These are phyloP conservation scores for Rubroboletus pulcherrimus DNA, from an alignment of 768 basidiomycete species.

Conservation along the genomic window DNA sequence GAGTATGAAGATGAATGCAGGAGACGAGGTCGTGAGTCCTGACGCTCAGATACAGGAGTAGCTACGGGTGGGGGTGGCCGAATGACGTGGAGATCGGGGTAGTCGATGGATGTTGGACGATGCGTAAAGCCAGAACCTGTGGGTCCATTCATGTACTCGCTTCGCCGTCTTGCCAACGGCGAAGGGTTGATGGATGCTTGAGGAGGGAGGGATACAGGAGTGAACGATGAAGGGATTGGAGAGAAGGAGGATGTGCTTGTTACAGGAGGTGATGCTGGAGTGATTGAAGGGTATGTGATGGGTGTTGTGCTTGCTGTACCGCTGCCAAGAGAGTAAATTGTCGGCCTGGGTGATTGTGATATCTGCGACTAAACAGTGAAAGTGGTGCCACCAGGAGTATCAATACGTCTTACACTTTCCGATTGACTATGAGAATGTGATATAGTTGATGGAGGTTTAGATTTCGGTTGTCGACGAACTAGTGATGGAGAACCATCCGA, in stretches of 20 bases:
- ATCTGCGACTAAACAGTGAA: conserved; percentile 26
- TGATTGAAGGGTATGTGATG: conserved; percentile 55
- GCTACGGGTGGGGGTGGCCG: conserved; percentile 81
- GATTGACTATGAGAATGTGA: conserved; percentile 45
- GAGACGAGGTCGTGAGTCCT: conserved; percentile 66
- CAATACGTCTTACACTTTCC: conserved; percentile 42
- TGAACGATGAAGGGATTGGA: conserved; percentile 37
- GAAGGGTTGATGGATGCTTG: conserved; percentile 83
- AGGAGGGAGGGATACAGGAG: conserved; percentile 61
- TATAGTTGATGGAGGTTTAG: conserved; percentile 42
- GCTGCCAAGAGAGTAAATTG: conserved; percentile 37
- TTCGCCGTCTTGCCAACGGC: conserved; percentile 64
- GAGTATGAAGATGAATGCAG: conserved; percentile 36
- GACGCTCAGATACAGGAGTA: conserved; percentile 63
- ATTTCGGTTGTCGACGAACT: conserved; percentile 39
- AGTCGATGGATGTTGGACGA: conserved; percentile 62
- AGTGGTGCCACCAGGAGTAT: conserved; percentile 6
- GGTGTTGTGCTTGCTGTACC: conserved; percentile 34
- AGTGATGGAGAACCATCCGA: conserved; percentile 15
- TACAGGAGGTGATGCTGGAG: conserved; percentile 35
- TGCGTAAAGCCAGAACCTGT: conserved; percentile 45
- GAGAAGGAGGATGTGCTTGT: conserved; percentile 38
- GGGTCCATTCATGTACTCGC: conserved; percentile 79
- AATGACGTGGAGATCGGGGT: conserved; percentile 69
- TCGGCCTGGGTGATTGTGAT: conserved; percentile 34